Percentiles rank a stretch among this genome's conserved stretches.
These are phyloP conservation scores for Tylopilus sp. DNA, from an alignment of 768 basidiomycete species.

Conservation along the genomic window DNA sequence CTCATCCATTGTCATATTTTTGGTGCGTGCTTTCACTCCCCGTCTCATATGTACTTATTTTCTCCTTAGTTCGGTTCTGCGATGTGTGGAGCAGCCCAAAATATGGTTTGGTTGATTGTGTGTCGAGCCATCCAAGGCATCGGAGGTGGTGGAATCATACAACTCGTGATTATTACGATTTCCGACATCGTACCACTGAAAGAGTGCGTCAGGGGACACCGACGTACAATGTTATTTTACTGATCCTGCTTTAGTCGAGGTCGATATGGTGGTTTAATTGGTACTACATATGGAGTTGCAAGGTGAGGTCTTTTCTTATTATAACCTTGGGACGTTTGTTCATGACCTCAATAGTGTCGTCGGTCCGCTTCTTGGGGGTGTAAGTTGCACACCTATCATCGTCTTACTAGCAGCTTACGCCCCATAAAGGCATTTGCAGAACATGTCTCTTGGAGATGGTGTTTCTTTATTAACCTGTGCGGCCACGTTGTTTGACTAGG, in stretches of 20 bases:
- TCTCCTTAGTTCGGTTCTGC: slow-evolving; percentile 64
- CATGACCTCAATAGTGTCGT: slow-evolving; percentile 43
- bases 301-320: slow-evolving; percentile 29
- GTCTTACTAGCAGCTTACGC: slow-evolving; percentile 1
- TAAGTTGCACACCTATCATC: slow-evolving; percentile 33
- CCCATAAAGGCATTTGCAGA: slow-evolving; percentile 55
- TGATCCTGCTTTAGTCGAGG: slow-evolving; percentile 52
- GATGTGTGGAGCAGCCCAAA: slow-evolving; percentile 78
- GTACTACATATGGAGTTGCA: slow-evolving; percentile 74
- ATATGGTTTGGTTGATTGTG: slow-evolving; percentile 72
- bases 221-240: slow-evolving; percentile 8
- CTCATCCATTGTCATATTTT: slow-evolving; percentile 59
- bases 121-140: slow-evolving; percentile 80
- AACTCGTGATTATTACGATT: slow-evolving; percentile 73
- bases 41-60: neutral
- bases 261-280: slow-evolving; percentile 70
- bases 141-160: slow-evolving; percentile 78
- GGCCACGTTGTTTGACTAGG: slow-evolving; percentile 11
- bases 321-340: neutral
- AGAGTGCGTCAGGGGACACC: slow-evolving; percentile 46
- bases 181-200: slow-evolving; percentile 80
- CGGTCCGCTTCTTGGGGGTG: slow-evolving; percentile 81
- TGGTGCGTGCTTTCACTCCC: slow-evolving; percentile 40
- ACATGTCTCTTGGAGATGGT: slow-evolving; percentile 82
- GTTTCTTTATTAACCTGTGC: slow-evolving; percentile 75